A percentile compares a stretch with the other conserved stretches of the same genome.
These are phyloP conservation scores for Calonectria crousiana DNA, from an alignment of 2,329 filamentous ascomycete genomes.

Conservation along the genomic window DNA sequence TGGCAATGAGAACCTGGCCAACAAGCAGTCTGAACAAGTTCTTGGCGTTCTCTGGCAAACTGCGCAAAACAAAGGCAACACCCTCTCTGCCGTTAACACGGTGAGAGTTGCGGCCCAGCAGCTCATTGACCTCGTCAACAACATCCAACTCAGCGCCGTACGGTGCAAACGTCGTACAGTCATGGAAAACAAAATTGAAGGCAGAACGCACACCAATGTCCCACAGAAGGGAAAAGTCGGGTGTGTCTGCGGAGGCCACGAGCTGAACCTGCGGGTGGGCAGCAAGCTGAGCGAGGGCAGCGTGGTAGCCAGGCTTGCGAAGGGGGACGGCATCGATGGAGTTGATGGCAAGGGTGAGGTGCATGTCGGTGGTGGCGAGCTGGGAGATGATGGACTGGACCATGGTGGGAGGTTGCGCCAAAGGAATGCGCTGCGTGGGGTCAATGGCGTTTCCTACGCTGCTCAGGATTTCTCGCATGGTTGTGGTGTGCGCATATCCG, in stretches of 20 bases:
- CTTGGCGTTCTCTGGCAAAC: conserved; percentile 91
- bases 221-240: conserved; percentile 90
- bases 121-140: conserved; percentile 89
- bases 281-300: conserved; percentile 81
- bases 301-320: conserved; percentile 77
- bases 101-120: conserved; percentile 84
- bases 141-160: conserved; percentile 81
- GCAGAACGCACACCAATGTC: conserved; percentile 85
- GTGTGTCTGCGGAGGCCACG: conserved; percentile 86
- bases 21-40: conserved; percentile 88
- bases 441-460: conserved; percentile 76
- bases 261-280: conserved; percentile 79
- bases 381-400: conserved; percentile 74
- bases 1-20: conserved; percentile 81
- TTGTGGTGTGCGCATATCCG: conserved; percentile 79
- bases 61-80: conserved; percentile 89
- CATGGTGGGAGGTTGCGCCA: conserved; percentile 76
- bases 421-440: conserved; percentile 60
- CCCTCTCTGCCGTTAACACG: conserved; percentile 91
- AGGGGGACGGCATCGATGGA: conserved; percentile 86
- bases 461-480: conserved; percentile 76
- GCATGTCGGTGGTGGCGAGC: conserved; percentile 59
- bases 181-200: conserved; percentile 91
- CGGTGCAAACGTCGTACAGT: conserved; percentile 89
- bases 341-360: conserved; percentile 81